Evolutionary conservation across 148 eudicot genomes (phyloP).

Genomic region (Cornus suecica): DNA sequence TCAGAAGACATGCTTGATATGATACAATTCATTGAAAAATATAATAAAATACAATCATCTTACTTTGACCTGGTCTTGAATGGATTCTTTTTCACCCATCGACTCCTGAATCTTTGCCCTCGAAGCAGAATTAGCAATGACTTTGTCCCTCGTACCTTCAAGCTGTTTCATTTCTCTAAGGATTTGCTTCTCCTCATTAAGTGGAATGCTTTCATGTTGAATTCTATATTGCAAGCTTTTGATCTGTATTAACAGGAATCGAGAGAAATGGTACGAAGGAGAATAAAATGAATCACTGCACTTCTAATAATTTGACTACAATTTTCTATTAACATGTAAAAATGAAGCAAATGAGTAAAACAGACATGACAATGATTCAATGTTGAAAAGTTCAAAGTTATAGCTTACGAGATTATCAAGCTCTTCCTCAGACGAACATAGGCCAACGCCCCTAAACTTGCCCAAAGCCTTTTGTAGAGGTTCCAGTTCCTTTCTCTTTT

Average conservation of each 20-base stretch:
- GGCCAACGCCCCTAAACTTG: constrained; percentile 44
- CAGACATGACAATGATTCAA: neutral
- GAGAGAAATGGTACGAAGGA: neutral
- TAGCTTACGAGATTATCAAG: constrained; percentile 65
- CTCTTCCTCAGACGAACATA: constrained; percentile 84
- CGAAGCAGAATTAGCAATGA: constrained; percentile 64
- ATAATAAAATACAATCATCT: constrained; percentile 16
- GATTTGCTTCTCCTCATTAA: constrained; percentile 78
- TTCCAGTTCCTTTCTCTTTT: constrained; percentile 73
- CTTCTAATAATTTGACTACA: neutral
- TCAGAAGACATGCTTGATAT: neutral
- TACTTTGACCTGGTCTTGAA: constrained; percentile 93
- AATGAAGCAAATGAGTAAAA: neutral
- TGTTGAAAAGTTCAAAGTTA: neutral
- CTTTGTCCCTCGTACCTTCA: constrained; percentile 70
- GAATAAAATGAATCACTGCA: neutral
- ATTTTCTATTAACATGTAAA: neutral
- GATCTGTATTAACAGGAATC: constrained; percentile 38
- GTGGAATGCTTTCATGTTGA: constrained; percentile 68
- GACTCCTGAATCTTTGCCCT: constrained; percentile 75
- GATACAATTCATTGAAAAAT: neutral
- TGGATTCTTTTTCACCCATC: constrained; percentile 60
- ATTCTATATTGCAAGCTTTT: constrained; percentile 63
- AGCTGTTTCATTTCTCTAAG: constrained; percentile 66
- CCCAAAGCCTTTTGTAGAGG: constrained; percentile 86